These are phyloP conservation scores for Geotrichum citri-aurantii DNA, from an alignment of 1,139 yeast species.

Conservation along the genomic window DNA sequence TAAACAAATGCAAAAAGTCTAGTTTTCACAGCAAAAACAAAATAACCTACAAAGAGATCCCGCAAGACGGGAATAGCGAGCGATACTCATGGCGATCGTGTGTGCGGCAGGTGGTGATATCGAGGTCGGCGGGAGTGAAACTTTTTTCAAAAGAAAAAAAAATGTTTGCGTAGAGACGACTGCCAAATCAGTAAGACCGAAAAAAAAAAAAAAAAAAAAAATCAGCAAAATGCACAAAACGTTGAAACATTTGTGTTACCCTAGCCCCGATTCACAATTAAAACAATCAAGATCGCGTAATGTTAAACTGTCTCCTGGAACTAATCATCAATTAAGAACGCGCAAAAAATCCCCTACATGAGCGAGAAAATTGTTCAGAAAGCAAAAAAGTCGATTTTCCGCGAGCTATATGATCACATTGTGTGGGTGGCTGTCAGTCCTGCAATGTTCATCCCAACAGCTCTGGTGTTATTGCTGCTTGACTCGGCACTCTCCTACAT, in stretches of 20 bases:
- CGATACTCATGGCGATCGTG: slow-evolving; percentile 9
- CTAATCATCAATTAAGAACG: background rate
- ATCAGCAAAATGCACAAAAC: slow-evolving; percentile 8
- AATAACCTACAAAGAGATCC: slow-evolving; percentile 8
- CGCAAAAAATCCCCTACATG: slow-evolving; percentile 1
- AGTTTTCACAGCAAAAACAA: background rate
- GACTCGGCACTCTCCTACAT: slow-evolving; percentile 26
- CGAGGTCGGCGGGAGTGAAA: background rate
- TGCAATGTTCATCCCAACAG: slow-evolving; percentile 5
- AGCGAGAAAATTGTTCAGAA: background rate
- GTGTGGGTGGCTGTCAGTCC: slow-evolving; percentile 6
- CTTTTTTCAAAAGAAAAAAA: background rate
- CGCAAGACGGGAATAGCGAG: slow-evolving; percentile 13
- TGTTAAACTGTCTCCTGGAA: background rate
- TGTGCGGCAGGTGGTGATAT: background rate
- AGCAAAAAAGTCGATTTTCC: background rate
- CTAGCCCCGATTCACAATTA: slow-evolving; percentile 7
- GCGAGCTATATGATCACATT: background rate
- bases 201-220: slow-evolving; percentile 11
- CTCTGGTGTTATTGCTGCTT: slow-evolving; percentile 17
- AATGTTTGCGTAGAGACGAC: background rate
- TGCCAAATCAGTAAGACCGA: slow-evolving; percentile 10
- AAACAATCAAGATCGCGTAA: background rate
- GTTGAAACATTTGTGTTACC: slow-evolving; percentile 4
- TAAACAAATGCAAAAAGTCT: background rate